Conservation (phyloP, 2,329 filamentous ascomycete species). For the Xylaria sp. region DNA sequence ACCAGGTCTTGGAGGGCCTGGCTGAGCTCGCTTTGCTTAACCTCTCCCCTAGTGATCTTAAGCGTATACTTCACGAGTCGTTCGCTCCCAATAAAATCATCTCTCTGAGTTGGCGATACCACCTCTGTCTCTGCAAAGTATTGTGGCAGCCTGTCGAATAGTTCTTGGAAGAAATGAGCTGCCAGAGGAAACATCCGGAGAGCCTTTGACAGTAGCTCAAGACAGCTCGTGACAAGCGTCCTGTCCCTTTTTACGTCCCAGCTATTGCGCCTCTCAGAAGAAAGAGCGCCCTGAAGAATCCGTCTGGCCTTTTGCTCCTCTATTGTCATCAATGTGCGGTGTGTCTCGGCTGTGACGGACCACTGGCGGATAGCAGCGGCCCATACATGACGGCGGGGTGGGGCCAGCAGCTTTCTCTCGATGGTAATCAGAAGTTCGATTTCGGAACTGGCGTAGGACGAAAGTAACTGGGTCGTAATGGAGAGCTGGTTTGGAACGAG, state of each 20-base stretch:
- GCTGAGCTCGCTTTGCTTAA: neutral
- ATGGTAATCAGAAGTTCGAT: neutral
- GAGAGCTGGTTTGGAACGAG: neutral
- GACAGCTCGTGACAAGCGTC: neutral
- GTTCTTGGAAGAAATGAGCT: neutral
- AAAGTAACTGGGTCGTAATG: neutral
- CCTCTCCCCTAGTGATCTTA: neutral
- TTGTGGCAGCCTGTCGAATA: neutral
- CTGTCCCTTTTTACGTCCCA: neutral
- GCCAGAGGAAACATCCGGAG: neutral
- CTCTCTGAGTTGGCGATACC: neutral
- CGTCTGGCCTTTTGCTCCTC: neutral
- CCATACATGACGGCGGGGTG: neutral
- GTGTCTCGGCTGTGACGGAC: neutral
- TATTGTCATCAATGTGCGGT: neutral
- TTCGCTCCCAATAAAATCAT: neutral
- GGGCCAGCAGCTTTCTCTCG: neutral
- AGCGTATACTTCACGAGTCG: neutral
- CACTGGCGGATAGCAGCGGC: neutral
- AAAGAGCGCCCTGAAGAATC: neutral
- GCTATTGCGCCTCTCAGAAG: neutral
- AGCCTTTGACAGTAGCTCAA: neutral
- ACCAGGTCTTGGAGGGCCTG: neutral
- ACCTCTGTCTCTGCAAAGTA: neutral
- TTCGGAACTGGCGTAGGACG: neutral